A percentile compares a stretch with the other conserved stretches of the same genome.
phyloP scores from a whole-genome alignment of 2,329 filamentous ascomycete genomes.

The Sclerotinia spermophila region DNA sequence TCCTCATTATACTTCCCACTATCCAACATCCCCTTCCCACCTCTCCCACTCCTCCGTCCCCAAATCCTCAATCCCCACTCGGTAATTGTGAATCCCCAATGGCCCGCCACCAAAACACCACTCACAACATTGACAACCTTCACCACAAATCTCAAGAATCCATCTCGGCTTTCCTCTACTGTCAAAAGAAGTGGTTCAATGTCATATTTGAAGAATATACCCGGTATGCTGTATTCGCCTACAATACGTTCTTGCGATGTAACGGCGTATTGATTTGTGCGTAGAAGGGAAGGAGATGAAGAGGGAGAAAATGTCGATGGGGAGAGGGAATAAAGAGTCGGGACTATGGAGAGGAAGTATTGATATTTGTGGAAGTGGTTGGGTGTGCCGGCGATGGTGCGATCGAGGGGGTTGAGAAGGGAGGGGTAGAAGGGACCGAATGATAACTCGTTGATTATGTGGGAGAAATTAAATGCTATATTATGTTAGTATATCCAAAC shows the following conservation, averaged over 20 bases:
- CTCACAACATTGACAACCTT: slow-evolving; percentile 86
- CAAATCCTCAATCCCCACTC: slow-evolving; percentile 66
- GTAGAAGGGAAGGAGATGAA: slow-evolving; percentile 56
- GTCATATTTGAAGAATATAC: slow-evolving; percentile 98
- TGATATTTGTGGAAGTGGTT: slow-evolving; percentile 92
- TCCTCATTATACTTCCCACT: slow-evolving; percentile 34
- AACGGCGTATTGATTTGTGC: slow-evolving; percentile 97
- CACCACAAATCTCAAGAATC: slow-evolving; percentile 70
- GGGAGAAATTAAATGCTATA: slow-evolving; percentile 92
- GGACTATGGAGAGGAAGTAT: slow-evolving; percentile 94
- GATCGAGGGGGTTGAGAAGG: slow-evolving; percentile 89
- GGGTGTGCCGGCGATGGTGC: slow-evolving; percentile 73
- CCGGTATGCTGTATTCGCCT: slow-evolving; percentile 69
- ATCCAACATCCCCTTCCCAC: slow-evolving; percentile 38
- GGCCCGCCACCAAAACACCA: slow-evolving; percentile 87
- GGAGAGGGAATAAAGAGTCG: slow-evolving; percentile 80
- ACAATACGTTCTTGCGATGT: slow-evolving; percentile 78
- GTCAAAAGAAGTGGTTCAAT: slow-evolving; percentile 92
- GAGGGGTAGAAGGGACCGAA: slow-evolving; percentile 97
- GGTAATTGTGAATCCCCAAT: slow-evolving; percentile 84
- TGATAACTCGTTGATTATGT: slow-evolving; percentile 92
- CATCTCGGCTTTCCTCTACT: slow-evolving; percentile 75
- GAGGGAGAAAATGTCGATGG: slow-evolving; percentile 32
- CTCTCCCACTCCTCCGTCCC: slow-evolving; percentile 39
- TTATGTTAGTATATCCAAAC: slow-evolving; percentile 27